These are phyloP conservation scores for Populus euphratica DNA, from an alignment of 345 rosid genomes.

Conservation along the genomic window DNA sequence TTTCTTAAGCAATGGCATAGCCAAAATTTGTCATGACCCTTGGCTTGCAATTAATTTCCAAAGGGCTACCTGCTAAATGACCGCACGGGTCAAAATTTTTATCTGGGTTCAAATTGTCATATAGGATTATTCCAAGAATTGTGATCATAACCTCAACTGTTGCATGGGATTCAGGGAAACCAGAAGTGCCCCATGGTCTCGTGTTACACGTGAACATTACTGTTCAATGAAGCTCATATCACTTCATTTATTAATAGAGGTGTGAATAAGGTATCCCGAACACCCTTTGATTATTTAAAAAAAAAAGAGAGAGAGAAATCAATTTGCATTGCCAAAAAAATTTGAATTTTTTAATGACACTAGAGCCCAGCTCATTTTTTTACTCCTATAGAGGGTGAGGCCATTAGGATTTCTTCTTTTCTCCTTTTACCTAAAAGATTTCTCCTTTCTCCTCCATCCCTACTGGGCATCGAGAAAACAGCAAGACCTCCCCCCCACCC, in stretches of 20 bases:
- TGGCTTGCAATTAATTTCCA: not conserved
- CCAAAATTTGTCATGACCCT: not conserved
- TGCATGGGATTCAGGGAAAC: conserved; percentile 13
- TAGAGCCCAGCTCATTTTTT: not conserved
- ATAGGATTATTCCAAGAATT: not conserved
- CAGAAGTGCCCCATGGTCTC: not conserved
- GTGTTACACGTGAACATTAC: not conserved
- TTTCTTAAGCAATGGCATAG: not conserved
- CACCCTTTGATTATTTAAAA: too few relatives aligned
- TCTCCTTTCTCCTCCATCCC: not conserved
- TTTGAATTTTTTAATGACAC: not conserved
- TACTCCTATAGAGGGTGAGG: not conserved
- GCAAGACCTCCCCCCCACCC: not conserved
- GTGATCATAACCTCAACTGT: not conserved
- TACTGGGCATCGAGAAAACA: not conserved
- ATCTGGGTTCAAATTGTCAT: not conserved
- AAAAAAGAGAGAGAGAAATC: not conserved
- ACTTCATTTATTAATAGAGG: not conserved
- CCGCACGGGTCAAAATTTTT: not conserved
- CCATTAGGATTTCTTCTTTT: not conserved
- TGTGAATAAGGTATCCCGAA: accelerated
- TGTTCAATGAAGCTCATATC: not conserved
- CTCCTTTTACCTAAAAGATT: not conserved
- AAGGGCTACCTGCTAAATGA: not conserved
- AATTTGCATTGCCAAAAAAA: not conserved